Conservation (phyloP, 331 rosid genomes). For the Dryas integrifolia region DNA sequence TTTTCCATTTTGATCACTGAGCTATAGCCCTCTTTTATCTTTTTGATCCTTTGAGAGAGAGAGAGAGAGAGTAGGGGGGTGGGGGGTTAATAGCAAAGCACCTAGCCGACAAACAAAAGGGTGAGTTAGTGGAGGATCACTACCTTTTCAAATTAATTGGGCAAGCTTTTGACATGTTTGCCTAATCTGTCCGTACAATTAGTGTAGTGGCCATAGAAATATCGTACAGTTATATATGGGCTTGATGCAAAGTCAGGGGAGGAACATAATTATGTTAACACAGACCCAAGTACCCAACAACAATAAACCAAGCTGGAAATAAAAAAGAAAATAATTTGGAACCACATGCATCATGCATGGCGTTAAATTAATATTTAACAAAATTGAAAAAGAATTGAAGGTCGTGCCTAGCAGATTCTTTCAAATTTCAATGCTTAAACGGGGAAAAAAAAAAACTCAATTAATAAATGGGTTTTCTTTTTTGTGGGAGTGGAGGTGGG, state of each 20-base stretch:
- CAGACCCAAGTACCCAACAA: background rate
- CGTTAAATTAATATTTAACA: background rate
- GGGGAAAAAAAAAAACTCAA: background rate
- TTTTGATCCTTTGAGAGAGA: background rate
- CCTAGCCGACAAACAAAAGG: slow-evolving; percentile 41
- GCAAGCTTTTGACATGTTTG: slow-evolving; percentile 22
- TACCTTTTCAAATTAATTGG: slow-evolving; percentile 38
- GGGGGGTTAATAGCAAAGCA: slow-evolving; percentile 28
- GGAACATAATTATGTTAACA: slow-evolving; percentile 12
- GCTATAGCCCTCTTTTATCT: background rate
- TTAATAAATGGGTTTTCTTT: too few relatives aligned
- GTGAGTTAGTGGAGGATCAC: slow-evolving; percentile 52
- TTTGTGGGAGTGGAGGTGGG: too few relatives aligned
- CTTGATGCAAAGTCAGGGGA: background rate
- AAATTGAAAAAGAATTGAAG: background rate
- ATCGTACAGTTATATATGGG: background rate
- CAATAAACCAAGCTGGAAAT: slow-evolving; percentile 1
- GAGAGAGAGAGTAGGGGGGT: background rate
- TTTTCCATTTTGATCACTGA: background rate
- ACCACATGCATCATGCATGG: background rate
- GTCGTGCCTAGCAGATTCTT: background rate
- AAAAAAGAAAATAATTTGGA: background rate
- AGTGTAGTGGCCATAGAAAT: slow-evolving; percentile 11
- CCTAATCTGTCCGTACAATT: slow-evolving; percentile 44
- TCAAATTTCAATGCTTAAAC: background rate